Evolutionary conservation across 2,329 filamentous ascomycete species (phyloP).

Genomic region (Hirsutella rhossiliensis): DNA sequence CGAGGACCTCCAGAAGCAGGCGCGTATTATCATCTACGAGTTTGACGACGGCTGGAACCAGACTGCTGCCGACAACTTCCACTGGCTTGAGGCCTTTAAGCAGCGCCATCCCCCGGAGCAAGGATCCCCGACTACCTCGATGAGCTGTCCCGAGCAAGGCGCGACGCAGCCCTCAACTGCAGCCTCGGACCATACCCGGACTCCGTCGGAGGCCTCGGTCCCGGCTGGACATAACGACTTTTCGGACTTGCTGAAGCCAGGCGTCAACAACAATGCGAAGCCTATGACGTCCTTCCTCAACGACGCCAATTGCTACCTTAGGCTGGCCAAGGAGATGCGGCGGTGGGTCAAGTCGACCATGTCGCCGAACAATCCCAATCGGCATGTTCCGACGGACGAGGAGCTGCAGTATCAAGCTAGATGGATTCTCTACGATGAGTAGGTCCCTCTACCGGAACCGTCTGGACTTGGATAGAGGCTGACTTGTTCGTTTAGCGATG

Average conservation of each 20-base stretch:
- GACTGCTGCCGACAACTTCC: constrained; percentile 43
- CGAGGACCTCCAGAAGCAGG: constrained; percentile 41
- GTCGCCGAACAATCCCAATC: constrained; percentile 48
- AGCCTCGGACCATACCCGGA: not conserved
- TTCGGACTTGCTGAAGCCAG: constrained; percentile 3
- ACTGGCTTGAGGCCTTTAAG: constrained; percentile 42
- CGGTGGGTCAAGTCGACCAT: constrained; percentile 40
- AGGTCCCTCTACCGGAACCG: constrained; percentile 15
- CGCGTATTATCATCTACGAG: constrained; percentile 50
- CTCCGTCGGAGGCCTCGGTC: not conserved
- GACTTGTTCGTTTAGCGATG: constrained; percentile 29
- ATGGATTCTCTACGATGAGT: constrained; percentile 52
- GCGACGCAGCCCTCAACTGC: not conserved
- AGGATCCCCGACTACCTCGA: not conserved
- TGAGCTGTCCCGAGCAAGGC: not conserved
- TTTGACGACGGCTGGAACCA: constrained; percentile 53
- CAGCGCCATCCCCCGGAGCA: constrained; percentile 25
- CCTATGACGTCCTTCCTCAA: constrained; percentile 36
- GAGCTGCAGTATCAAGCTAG: constrained; percentile 52
- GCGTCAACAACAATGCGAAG: constrained; percentile 3
- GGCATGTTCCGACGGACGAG: constrained; percentile 46
- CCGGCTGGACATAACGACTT: constrained; percentile 1
- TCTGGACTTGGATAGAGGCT: not conserved
- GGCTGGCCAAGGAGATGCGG: constrained; percentile 39
- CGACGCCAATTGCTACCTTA: constrained; percentile 48